Percentiles rank a stretch among this genome's conserved stretches.
Conservation (phyloP, 2,329 filamentous ascomycete genomes). For the Rachicladosporium sp. region DNA sequence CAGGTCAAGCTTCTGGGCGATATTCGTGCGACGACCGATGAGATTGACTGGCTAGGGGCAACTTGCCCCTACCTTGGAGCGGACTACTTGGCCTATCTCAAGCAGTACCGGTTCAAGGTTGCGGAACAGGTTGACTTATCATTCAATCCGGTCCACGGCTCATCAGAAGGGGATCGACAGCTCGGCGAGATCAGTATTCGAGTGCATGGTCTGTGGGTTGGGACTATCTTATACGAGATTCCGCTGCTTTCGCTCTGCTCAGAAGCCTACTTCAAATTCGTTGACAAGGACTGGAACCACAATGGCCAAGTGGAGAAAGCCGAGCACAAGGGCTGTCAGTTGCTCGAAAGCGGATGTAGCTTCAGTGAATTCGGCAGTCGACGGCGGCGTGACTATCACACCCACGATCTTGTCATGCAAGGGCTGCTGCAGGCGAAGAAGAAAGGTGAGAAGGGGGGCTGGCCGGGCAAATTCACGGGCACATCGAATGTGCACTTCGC, state of each 20-base stretch:
- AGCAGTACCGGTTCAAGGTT: slow-evolving; percentile 69
- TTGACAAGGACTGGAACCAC: slow-evolving; percentile 86
- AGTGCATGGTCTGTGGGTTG: slow-evolving; percentile 75
- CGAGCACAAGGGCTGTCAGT: slow-evolving; percentile 61
- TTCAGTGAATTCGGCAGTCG: slow-evolving; percentile 92
- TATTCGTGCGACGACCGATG: slow-evolving; percentile 65
- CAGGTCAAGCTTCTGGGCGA: slow-evolving; percentile 79
- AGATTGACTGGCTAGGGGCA: slow-evolving; percentile 63
- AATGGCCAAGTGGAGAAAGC: slow-evolving; percentile 77
- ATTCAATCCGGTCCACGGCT: slow-evolving; percentile 47
- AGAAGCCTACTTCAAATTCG: slow-evolving; percentile 95
- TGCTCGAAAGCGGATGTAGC: slow-evolving; percentile 72
- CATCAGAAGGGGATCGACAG: slow-evolving; percentile 35
- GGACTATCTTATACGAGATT: slow-evolving; percentile 97
- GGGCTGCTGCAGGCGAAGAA: slow-evolving; percentile 70
- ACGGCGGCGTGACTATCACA: slow-evolving; percentile 83
- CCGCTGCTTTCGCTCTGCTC: slow-evolving; percentile 83
- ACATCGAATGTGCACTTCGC: slow-evolving; percentile 96
- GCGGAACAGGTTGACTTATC: slow-evolving; percentile 63
- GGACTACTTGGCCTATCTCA: slow-evolving; percentile 70
- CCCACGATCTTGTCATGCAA: slow-evolving; percentile 80
- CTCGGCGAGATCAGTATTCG: slow-evolving; percentile 65
- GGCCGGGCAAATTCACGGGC: slow-evolving; percentile 63
- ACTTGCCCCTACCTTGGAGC: slow-evolving; percentile 70
- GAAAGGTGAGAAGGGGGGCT: slow-evolving; percentile 49